A percentile compares a stretch with the other conserved stretches of the same genome.
Conservation (phyloP, 1,139 yeast species). For the Taphrina confusa region DNA sequence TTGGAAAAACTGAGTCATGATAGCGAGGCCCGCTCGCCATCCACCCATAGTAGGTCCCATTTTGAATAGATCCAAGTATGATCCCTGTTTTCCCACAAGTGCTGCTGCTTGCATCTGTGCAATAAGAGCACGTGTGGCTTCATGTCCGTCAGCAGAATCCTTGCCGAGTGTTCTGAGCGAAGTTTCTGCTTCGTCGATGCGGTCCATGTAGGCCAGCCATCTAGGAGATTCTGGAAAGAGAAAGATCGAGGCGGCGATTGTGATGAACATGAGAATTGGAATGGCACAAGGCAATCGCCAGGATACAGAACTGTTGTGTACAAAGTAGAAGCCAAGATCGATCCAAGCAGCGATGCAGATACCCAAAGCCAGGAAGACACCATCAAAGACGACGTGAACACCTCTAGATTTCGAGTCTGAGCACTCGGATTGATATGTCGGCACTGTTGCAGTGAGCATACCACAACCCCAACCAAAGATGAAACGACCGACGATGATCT, state of each 20-base stretch:
- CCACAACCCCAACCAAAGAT: constrained; percentile 82
- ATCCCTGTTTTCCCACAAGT: constrained; percentile 63
- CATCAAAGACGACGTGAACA: constrained; percentile 66
- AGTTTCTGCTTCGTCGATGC: constrained; percentile 54
- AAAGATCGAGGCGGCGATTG: constrained; percentile 30
- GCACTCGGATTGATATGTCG: constrained; percentile 80
- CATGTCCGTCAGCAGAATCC: constrained; percentile 7
- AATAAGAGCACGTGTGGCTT: constrained; percentile 72
- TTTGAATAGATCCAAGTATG: constrained; percentile 67
- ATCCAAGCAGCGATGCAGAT: constrained; percentile 73
- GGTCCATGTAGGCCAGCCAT: constrained; percentile 52
- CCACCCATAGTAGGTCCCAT: constrained; percentile 57
- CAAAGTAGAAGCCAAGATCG: constrained; percentile 55
- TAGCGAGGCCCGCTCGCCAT: constrained; percentile 80
- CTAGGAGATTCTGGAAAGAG: constrained; percentile 56
- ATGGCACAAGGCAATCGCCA: constrained; percentile 52
- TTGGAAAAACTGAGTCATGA: constrained; percentile 88
- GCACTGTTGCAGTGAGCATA: constrained; percentile 73
- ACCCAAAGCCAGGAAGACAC: constrained; percentile 70
- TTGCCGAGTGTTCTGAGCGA: constrained; percentile 54
- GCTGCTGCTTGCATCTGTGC: constrained; percentile 75
- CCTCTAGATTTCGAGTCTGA: constrained; percentile 74
- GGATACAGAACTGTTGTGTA: constrained; percentile 53
- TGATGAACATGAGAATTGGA: constrained; percentile 38
- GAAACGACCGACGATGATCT: constrained; percentile 71